Base-by-base conservation (phyloP, 352 stramenopile genomes). In the Globisporangium acanthophoron region DNA sequence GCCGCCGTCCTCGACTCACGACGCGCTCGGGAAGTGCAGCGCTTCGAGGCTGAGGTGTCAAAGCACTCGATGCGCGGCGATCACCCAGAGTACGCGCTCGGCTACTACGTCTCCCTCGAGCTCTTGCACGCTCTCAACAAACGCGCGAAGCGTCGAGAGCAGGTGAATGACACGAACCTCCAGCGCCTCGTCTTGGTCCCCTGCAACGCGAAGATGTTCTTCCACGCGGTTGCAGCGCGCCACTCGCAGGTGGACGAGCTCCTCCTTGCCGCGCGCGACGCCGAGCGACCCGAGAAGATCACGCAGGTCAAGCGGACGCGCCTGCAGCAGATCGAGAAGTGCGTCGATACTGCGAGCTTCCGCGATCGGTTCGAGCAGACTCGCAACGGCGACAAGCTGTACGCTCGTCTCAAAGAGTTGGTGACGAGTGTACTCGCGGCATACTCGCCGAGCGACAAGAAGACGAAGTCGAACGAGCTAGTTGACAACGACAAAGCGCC, bases 171-270 rank as follows among this genome's bases (percentile, higher is more conserved):
- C 20, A 48, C 3, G 11, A 11, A 27, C 21, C 55, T 61, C 9
- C 24, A 41, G n/a, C 9, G 35, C 4, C 20, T 55, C 12, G 35
- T 55, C 1, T 37, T 35, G 37, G 21, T 37, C 11, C 7, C 16
- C 11, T 33, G 55, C 27, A 61, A 61, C 46, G 55, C 35, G 6
- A 48, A 48, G 11, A 39, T 61, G 21, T 54, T 61, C 15, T 47
- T 47, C 41, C 46, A 61, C 45, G 46, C 50, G 27, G 37, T 8
- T 46, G 8, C 29, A 21, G 16, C 16, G 47, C 44, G 35, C 3
- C 55, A 61, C 37, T 37, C 50, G 18, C 35, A 27, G 15, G 46
- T 61, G 8, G 55, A 61, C 3, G 37, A 16, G 0, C 2, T 61
- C 11, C 16, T 61, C 6, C 16, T 55, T 9, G 24, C 47, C 33